Evolutionary conservation across 352 stramenopile genomes (phyloP).

Genomic region (Phytophthora fragariae): DNA sequence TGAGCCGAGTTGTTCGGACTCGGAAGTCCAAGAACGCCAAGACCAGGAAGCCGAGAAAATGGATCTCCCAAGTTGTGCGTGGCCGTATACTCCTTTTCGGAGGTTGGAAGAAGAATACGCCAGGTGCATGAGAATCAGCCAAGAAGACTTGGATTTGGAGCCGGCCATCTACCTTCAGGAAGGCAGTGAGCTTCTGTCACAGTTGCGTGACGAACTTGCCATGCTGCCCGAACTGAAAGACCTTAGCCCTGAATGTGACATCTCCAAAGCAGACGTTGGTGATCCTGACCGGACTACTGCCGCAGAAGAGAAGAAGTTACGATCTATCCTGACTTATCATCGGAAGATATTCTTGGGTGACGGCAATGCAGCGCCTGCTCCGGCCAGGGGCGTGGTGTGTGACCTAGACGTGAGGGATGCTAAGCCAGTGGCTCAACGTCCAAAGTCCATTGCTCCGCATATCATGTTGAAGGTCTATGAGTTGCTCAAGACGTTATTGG

Average conservation of each 20-base stretch:
- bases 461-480: neutral
- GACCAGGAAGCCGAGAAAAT: neutral
- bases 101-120: neutral
- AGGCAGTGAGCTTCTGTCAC: constrained; percentile 6
- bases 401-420: constrained; percentile 3
- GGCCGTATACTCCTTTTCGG: neutral
- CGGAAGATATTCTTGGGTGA: constrained; percentile 8
- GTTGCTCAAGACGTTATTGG: neutral
- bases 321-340: neutral
- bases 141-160: constrained; percentile 1
- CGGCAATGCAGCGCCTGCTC: constrained; percentile 10
- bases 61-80: neutral
- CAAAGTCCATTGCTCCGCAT: neutral
- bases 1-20: too few species aligned
- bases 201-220: constrained; percentile 2
- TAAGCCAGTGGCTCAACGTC: neutral
- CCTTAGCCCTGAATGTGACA: neutral
- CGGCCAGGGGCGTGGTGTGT: constrained; percentile 2
- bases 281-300: neutral
- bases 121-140: neutral
- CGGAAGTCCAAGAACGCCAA: neutral
- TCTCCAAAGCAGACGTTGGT: neutral
- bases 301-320: neutral
- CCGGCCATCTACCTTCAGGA: constrained; percentile 4
- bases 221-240: constrained; percentile 7